Evolutionary conservation across 371 early-diverging fungal genomes (phyloP), one percentile per base, ranked within the genome.

Genomic region (Rhizopus stolonifer): DNA sequence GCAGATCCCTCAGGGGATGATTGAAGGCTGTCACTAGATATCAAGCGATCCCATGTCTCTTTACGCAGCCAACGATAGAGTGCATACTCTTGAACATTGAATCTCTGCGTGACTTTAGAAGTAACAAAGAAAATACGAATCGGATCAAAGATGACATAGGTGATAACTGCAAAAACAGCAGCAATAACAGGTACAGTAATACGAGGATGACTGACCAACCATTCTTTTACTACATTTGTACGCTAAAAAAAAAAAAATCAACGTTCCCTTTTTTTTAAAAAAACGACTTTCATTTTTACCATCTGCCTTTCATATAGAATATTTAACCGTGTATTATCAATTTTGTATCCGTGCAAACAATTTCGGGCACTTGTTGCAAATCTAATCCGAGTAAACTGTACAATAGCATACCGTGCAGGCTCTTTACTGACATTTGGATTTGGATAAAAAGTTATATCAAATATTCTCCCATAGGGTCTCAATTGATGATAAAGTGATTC

Each of bases 91-190:
- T 83, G 69, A 15, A 80, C 64, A 42, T 84, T 86, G 65, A 89
- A 95, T 26, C 93, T 72, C 26, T 86, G 83, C 0, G 89, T 90
- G 49, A 90, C 70, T 61, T 89, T 88, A 64, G 92, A 90, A 10
- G 81, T 82, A 62, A 94, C 85, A 58, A 86, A 90, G 64, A 91
- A 94, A 34, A 86, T 80, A 23, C 96, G 88, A 48, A 94, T 77
- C 1, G 97, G 96, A 52, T 96, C 97, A 67, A 97, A 95, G 19
- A 96, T 69, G 10, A 86, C 77, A 65, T 90, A 93, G 1, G 94
- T 84, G 1, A 88, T 51, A 24, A 84, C 89, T 1, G 93, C 91
- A 33, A 89, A 63, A 3, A 87, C 53, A 4, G 83, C 92, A 15
- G 92, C 86, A 1, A 88, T 63, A 18, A 93, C 46, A 9, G 89